Conservation (phyloP, 2,329 filamentous ascomycete genomes). For the Aquanectria penicillioides region DNA sequence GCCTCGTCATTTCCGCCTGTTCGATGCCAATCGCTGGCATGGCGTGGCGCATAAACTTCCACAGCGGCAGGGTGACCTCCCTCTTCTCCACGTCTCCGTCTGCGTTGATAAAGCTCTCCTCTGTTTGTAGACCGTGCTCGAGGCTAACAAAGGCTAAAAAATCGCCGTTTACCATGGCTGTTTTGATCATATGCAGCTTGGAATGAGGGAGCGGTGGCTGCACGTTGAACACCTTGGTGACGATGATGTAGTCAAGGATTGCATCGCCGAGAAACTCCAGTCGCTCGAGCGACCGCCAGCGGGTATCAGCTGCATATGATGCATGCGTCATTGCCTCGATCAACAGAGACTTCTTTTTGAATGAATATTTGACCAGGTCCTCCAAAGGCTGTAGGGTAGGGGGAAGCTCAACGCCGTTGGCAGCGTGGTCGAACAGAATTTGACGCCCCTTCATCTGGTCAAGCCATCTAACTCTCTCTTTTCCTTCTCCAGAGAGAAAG, state of each 20-base stretch:
- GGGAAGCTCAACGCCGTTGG: slow-evolving; percentile 48
- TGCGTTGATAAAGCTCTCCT: slow-evolving; percentile 31
- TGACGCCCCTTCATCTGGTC: slow-evolving; percentile 53
- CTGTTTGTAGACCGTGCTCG: slow-evolving; percentile 44
- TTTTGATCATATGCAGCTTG: slow-evolving; percentile 80
- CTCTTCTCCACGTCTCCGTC: slow-evolving; percentile 30
- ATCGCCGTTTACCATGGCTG: slow-evolving; percentile 81
- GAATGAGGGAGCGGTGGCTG: slow-evolving; percentile 55
- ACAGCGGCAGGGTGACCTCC: slow-evolving; percentile 60
- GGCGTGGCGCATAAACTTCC: slow-evolving; percentile 74
- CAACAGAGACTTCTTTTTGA: slow-evolving; percentile 74
- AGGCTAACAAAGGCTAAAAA: slow-evolving; percentile 83
- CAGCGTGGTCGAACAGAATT: slow-evolving; percentile 55
- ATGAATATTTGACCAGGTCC: slow-evolving; percentile 74
- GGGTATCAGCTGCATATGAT: slow-evolving; percentile 62
- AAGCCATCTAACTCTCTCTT: slow-evolving; percentile 60
- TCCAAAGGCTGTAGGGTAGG: slow-evolving; percentile 65
- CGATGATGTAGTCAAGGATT: slow-evolving; percentile 81
- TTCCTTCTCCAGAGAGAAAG: slow-evolving; percentile 64
- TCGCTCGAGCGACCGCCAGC: slow-evolving; percentile 66
- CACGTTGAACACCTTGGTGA: slow-evolving; percentile 65
- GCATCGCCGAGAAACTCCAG: slow-evolving; percentile 91
- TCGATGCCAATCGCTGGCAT: slow-evolving; percentile 57
- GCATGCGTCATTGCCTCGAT: slow-evolving; percentile 84
- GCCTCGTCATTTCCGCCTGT: slow-evolving; percentile 54